Base-by-base conservation (phyloP, 2,329 filamentous ascomycete species). In the Drechslera avenae region DNA sequence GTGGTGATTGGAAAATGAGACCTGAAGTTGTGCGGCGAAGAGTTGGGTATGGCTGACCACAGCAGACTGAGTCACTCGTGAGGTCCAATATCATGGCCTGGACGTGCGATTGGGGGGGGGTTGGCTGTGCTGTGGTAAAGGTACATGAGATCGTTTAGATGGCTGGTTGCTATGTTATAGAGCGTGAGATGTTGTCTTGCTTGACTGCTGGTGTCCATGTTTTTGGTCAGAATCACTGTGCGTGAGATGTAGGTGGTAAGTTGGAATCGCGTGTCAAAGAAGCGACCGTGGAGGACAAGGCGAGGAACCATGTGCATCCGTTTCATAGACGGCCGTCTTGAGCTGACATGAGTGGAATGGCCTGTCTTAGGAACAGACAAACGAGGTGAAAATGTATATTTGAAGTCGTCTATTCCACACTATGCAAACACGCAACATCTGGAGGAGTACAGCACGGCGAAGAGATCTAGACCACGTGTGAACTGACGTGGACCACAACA, bases 1-100 rank as follows among this genome's bases (percentile, higher is more conserved):
- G 10, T 10, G 14, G 18, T n/a, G n/a, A 5, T 10, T 39, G 26
- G 28, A 50, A 56, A 21, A 50, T 43, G 13, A 14, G 35, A 2
- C 50, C 48, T 12, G 50, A 54, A 9, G 33, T 18, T 8, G 56
- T 59, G 17, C 47, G 57, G 35, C 47, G 53, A 32, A 59, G 42
- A 3, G 32, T 6, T 0, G 52, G 59, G 19, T 5, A 33, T 5
- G 21, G 19, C 13, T 42, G 32, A 16, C 21, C 28, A 30, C 14
- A 32, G 1, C 16, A 14, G 9, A 54, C 19, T 17, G 30, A 40
- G 13, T 50, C 32, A 31, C 46, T 37, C 35, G 44, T 48, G 6
- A 48, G 21, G 26, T 51, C 35, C 18, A 39, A 19, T 34, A 58
- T 39, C 6, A 17, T 18, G 17, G 36, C 49, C 32, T 17, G 3